Conservation (phyloP, 192 early-diverging fungal genomes). For the Gonapodya prolifera region DNA sequence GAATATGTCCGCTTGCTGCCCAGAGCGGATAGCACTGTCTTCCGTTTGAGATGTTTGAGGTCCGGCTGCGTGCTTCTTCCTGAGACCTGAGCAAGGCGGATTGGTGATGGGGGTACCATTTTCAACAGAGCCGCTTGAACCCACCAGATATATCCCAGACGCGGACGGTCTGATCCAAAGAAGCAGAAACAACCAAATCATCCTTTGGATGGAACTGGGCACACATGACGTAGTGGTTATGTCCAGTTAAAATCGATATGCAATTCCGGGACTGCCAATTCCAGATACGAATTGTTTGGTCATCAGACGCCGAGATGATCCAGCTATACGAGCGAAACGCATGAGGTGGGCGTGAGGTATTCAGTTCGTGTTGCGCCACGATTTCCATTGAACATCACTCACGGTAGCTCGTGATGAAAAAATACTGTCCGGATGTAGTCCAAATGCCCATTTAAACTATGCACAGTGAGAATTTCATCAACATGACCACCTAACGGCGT, state of each 20-base stretch:
- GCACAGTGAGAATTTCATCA: neutral
- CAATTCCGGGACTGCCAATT: constrained; percentile 99
- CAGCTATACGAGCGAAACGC: constrained; percentile 34
- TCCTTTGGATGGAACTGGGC: constrained; percentile 98
- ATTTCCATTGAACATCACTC: too few species aligned
- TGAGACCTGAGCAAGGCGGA: constrained; percentile 33
- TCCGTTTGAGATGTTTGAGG: constrained; percentile 18
- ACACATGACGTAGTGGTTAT: constrained; percentile 98
- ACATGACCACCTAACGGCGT: too few species aligned
- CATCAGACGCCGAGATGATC: constrained; percentile 93
- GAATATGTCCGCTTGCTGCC: constrained; percentile 83
- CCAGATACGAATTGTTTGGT: constrained; percentile 99
- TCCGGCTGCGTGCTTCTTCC: constrained; percentile 69
- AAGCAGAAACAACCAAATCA: constrained; percentile 90
- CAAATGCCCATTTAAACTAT: constrained; percentile 77
- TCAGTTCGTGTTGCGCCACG: too few species aligned
- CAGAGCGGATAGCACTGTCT: constrained; percentile 17
- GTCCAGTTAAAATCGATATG: constrained; percentile 93
- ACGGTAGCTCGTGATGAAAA: constrained; percentile 93
- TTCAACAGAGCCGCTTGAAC: constrained; percentile 1
- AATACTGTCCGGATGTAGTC: constrained; percentile 95
- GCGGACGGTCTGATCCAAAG: constrained; percentile 90
- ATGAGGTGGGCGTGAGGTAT: too few species aligned
- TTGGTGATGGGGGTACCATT: neutral
- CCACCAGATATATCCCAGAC: constrained; percentile 98